Conservation (phyloP, 805 yeast genomes). For the Blastobotrys americana region DNA sequence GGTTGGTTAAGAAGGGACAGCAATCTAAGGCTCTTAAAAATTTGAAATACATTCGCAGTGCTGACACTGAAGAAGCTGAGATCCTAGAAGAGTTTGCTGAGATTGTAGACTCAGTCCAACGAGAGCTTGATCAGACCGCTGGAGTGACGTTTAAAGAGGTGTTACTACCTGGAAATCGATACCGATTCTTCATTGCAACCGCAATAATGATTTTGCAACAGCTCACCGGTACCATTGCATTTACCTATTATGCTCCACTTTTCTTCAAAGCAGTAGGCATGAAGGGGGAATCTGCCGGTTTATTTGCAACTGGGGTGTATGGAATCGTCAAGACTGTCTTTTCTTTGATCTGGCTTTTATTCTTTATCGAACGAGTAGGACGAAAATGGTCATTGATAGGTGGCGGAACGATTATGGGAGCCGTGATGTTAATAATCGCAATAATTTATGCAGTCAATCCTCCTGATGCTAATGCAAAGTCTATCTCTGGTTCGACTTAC, state of each 20-base stretch:
- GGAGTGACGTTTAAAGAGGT: constrained; percentile 39
- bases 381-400: constrained; percentile 15
- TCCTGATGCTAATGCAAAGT: constrained; percentile 3
- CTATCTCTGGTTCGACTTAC: constrained; percentile 9
- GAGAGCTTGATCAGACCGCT: constrained; percentile 49
- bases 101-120: constrained; percentile 39
- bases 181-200: constrained; percentile 40
- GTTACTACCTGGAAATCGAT: constrained; percentile 31
- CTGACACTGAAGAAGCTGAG: constrained; percentile 31
- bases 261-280: constrained; percentile 46
- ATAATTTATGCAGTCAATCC: constrained; percentile 13
- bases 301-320: constrained; percentile 47
- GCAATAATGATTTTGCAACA: constrained; percentile 42
- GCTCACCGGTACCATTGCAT: constrained; percentile 19
- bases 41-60: constrained; percentile 57
- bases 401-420: constrained; percentile 16
- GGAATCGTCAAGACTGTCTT: constrained; percentile 38
- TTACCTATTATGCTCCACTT: constrained; percentile 46
- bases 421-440: constrained; percentile 12
- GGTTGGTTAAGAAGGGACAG: constrained; percentile 60
- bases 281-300: constrained; percentile 37
- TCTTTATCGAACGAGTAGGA: constrained; percentile 14
- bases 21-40: constrained; percentile 56
- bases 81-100: constrained; percentile 37
- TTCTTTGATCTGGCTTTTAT: constrained; percentile 7